These are phyloP conservation scores for Aspergillus transmontanensis DNA, from an alignment of 2,329 filamentous ascomycete genomes.

Conservation along the genomic window DNA sequence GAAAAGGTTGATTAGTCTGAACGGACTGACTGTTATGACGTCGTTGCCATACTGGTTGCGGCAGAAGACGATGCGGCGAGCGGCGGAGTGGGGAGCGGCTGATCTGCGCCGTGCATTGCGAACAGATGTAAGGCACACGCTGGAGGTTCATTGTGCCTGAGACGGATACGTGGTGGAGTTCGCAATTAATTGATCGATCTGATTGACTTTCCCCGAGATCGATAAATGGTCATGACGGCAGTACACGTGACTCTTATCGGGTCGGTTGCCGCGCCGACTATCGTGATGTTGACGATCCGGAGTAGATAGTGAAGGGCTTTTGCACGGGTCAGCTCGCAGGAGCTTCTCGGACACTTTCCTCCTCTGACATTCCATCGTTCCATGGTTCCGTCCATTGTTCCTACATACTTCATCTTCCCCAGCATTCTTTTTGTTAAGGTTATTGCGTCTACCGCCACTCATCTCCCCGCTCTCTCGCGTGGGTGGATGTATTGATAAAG, in stretches of 20 bases:
- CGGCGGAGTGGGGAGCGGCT: constrained; percentile 13
- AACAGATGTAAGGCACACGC: constrained; percentile 30
- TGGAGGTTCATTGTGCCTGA: constrained; percentile 28
- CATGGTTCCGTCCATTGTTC: constrained; percentile 10
- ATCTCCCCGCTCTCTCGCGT: constrained; percentile 34
- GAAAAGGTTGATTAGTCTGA: constrained; percentile 58
- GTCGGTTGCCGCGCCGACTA: constrained; percentile 20
- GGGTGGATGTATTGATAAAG: constrained; percentile 35
- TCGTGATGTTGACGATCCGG: not conserved
- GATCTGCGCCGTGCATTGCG: constrained; percentile 30
- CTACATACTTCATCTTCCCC: constrained; percentile 9
- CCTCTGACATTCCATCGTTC: constrained; percentile 9
- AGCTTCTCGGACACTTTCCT: constrained; percentile 10
- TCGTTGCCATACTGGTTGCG: constrained; percentile 19
- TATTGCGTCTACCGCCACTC: constrained; percentile 26
- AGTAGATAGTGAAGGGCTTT: not conserved
- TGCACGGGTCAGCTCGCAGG: not conserved
- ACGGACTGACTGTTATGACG: constrained; percentile 35
- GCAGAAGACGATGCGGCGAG: not conserved
- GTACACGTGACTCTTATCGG: constrained; percentile 20
- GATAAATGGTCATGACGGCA: constrained; percentile 7
- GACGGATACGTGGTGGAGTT: constrained; percentile 2
- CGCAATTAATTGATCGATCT: constrained; percentile 1
- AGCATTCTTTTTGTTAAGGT: constrained; percentile 19
- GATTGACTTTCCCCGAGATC: not conserved